Conservation (phyloP, 2,329 filamentous ascomycete species). For the Thielaviopsis populi region DNA sequence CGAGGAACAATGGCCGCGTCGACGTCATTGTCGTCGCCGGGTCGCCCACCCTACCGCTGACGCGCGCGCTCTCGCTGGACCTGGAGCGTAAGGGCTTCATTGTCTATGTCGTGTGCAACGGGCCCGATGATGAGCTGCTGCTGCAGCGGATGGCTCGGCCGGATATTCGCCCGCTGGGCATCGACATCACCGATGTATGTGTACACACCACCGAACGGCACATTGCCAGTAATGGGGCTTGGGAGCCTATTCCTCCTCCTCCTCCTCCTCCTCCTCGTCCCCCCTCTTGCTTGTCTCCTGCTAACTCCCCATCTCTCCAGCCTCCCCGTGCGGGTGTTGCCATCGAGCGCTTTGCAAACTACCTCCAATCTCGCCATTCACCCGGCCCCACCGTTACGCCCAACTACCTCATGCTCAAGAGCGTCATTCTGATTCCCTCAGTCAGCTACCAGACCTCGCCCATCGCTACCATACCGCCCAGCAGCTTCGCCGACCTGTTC, state of each 20-base stretch:
- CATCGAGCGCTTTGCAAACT: constrained; percentile 55
- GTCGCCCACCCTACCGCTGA: constrained; percentile 71
- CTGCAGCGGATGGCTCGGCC: constrained; percentile 61
- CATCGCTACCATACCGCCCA: constrained; percentile 70
- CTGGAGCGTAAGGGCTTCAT: constrained; percentile 85
- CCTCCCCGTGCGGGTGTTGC: constrained; percentile 51
- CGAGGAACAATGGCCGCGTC: constrained; percentile 62
- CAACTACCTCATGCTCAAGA: constrained; percentile 61
- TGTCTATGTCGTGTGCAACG: constrained; percentile 77
- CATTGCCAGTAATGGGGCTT: no score
- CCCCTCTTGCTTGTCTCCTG: not conserved
- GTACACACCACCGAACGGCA: no score
- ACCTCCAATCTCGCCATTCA: constrained; percentile 59
- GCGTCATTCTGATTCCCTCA: constrained; percentile 71
- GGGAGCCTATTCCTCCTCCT: no score
- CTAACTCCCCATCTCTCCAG: constrained; percentile 28
- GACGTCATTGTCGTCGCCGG: constrained; percentile 83
- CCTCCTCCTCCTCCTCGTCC: no score
- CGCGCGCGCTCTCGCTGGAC: constrained; percentile 68
- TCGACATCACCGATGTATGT: constrained; percentile 69
- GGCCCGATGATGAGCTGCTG: constrained; percentile 67
- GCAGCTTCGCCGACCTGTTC: constrained; percentile 75
- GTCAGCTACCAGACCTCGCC: constrained; percentile 67
- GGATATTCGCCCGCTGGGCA: constrained; percentile 66
- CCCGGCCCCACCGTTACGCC: constrained; percentile 62